Base-by-base conservation (phyloP, 345 rosid species). In the Pugionium cornutum region DNA sequence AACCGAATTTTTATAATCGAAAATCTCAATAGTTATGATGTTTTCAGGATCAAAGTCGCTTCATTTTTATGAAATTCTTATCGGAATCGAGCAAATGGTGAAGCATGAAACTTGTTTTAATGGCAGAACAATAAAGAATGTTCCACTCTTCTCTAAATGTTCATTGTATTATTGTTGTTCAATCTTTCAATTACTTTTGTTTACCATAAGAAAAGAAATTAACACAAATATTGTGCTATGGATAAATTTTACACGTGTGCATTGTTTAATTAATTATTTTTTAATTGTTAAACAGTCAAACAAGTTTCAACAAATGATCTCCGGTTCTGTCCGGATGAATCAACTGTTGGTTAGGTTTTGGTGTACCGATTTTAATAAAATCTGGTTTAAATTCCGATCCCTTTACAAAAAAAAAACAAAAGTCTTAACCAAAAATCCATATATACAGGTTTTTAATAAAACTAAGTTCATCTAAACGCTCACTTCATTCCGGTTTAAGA, bases 21-120 rank as follows among this genome's bases (percentile, higher is more conserved):
- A 18, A 43, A 39, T 46, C 37, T 40, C 47, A 18, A 47, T 7
- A 45, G 28, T 1, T 41, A 8, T 56, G 2, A 27, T 62, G 56
- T 56, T 51, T 51, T 41, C 75, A 71, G 75, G 65, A 32, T 11
- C 44, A 71, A 64, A 40, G 27, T 39, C 50, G 10, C 50, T 25
- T 62, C 51, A 5, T 37, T 57, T 44, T 27, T 11, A 6, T 45
- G 49, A 53, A 42, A 42, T 8, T 18, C 6, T 43, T 32, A 58
- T 4, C 2, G 9, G 48, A 34, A 30, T 27, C 3, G 32, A 60
- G 46, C 67, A 42, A 58, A 40, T 2, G 43, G 43, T 40, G 39
- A 59, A 69, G 67, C 51, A 33, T 9, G 65, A 34, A 57, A 58
- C 31, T 45, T 49, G 58, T 58, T 18, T 18, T 31, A 67, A 10